phyloP scores from a whole-genome alignment of 768 basidiomycete species.

The Suillus plorans region DNA sequence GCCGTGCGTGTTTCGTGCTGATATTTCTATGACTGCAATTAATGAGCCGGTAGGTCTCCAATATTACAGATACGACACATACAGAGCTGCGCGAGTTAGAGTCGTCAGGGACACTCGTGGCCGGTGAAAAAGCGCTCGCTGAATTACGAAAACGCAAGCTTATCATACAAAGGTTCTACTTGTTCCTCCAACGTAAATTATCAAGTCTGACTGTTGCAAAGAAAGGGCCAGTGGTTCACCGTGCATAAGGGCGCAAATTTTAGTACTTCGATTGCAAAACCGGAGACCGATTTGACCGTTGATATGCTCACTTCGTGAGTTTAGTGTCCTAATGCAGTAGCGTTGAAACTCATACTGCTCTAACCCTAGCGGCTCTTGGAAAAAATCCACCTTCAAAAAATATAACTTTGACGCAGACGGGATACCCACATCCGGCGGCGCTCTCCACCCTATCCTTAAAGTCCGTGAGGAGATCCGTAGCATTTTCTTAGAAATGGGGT shows the following conservation, averaged over 20 bases:
- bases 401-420: slow-evolving; percentile 99
- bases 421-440: slow-evolving; percentile 83
- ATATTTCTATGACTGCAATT: slow-evolving; percentile 7
- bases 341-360: not conserved
- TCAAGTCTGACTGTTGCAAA: slow-evolving; percentile 30
- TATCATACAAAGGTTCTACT: slow-evolving; percentile 68
- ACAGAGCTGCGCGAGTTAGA: slow-evolving; percentile 72
- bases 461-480: slow-evolving; percentile 96
- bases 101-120: slow-evolving; percentile 65
- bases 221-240: slow-evolving; percentile 95
- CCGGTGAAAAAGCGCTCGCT: slow-evolving; percentile 79
- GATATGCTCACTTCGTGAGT: slow-evolving; percentile 93
- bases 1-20: slow-evolving; percentile 51
- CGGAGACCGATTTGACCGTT: slow-evolving; percentile 93
- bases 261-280: slow-evolving; percentile 88
- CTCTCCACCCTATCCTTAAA: slow-evolving; percentile 94
- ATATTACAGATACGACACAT: slow-evolving; percentile 75
- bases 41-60: slow-evolving; percentile 44
- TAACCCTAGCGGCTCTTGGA: slow-evolving; percentile 82
- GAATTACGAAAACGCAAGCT: slow-evolving; percentile 94
- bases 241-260: slow-evolving; percentile 84
- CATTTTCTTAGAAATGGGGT: slow-evolving; percentile 99
- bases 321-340: not conserved
- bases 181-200: not conserved
- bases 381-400: slow-evolving; percentile 90